phyloP scores from a whole-genome alignment of 176 grass and related monocot species.

The Chloris gayana region DNA sequence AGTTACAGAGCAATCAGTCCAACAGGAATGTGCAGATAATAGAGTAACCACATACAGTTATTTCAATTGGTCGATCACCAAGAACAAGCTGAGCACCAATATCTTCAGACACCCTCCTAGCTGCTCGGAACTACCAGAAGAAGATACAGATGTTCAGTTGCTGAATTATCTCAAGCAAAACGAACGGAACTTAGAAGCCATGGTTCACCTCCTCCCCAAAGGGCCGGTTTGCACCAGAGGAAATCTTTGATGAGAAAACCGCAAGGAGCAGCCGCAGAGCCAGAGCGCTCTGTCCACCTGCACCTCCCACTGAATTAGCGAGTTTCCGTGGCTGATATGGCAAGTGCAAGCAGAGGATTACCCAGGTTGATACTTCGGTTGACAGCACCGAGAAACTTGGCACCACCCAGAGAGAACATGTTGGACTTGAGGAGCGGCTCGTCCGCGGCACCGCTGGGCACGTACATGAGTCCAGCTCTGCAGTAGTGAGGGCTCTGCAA shows the following conservation, averaged over 20 bases:
- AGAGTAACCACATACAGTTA: conserved; percentile 58
- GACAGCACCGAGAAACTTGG: conserved; percentile 76
- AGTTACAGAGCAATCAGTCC: not conserved
- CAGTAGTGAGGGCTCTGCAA: conserved; percentile 64
- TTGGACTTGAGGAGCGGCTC: conserved; percentile 70
- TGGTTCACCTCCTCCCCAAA: conserved; percentile 83
- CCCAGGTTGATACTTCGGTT: conserved; percentile 87
- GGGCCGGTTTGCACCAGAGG: conserved; percentile 61
- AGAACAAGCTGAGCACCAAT: conserved; percentile 90
- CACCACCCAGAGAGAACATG: conserved; percentile 85
- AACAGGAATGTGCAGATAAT: not conserved
- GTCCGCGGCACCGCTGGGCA: conserved; percentile 33
- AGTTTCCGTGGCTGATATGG: not conserved
- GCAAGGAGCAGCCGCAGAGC: conserved; percentile 90
- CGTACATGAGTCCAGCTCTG: conserved; percentile 99
- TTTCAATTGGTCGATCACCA: conserved; percentile 96
- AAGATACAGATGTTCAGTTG: conserved; percentile 1
- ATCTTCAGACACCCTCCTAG: conserved; percentile 89
- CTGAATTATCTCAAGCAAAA: not conserved
- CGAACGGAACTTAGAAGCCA: not conserved
- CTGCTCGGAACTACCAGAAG: conserved; percentile 72
- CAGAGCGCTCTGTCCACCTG: conserved; percentile 91
- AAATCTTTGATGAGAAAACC: conserved; percentile 88
- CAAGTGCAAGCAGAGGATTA: conserved; percentile 18
- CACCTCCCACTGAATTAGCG: not conserved